Base-by-base conservation (phyloP, 345 rosid species). In the Draba incana region DNA sequence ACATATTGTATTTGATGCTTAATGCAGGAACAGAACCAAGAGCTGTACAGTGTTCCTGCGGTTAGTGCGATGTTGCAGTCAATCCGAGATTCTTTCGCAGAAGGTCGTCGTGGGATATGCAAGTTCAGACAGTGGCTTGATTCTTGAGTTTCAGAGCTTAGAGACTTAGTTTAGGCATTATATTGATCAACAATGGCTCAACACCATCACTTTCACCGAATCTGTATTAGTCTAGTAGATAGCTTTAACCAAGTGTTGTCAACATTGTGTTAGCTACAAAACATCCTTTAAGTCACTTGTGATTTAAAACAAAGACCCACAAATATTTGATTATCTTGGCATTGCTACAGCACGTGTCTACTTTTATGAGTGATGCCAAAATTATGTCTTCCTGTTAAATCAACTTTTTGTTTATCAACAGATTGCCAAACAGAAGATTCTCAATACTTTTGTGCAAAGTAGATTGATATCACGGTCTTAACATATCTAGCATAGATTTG, bases 61-160 rank as follows among this genome's bases (percentile, higher is more conserved):
- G 92, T 94, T 28, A 30, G 41, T 27, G 81, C 84, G 44, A 84
- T 91, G 96, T 61, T 91, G 63, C 91, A 74, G 71, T 94, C 96
- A 55, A 80, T 91, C 57, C 88, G 86, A 46, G 88, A 79, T 79
- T 89, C 95, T 54, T 87, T 84, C 62, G 52, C 81, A 23, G 86
- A 78, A 84, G 81, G 78, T 75, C 95, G 92, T 2, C 90, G 95
- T 51, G 97, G 97, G 61, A 84, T 89, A 73, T 89, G 96, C 88
- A 94, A 84, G 78, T 85, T 80, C 72, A 86, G 95, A 63, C 83
- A 83, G 38, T 85, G 91, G 86, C 66, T 69, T 0, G 75, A 44
- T 49, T 41, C 75, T 31, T 69, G 78, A 75, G 42, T 68, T 61
- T 55, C 15, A 63, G 47, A 55, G 12, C 70, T 49, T 13, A 20